Evolutionary conservation across 2,329 filamentous ascomycete genomes (phyloP).

Genomic region (Dendrostoma leiphaemia): DNA sequence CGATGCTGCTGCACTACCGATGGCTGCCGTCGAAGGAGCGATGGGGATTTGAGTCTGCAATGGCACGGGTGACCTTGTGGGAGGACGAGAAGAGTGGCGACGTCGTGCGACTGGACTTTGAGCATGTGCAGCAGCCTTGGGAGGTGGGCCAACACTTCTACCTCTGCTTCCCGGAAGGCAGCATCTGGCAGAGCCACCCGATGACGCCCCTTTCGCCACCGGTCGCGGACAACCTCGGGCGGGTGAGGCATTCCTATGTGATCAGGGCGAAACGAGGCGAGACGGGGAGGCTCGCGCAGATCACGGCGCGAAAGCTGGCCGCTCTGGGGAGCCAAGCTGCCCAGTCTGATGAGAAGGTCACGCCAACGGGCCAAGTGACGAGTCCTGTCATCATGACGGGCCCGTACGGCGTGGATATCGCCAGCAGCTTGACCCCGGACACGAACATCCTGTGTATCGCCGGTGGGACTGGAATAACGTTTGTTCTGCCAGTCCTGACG

Average conservation of each 20-base stretch:
- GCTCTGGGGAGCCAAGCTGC: slow-evolving; percentile 1
- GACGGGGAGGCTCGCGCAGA: slow-evolving; percentile 51
- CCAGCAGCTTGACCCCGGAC: slow-evolving; percentile 37
- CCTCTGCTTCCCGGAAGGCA: slow-evolving; percentile 63
- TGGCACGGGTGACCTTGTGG: slow-evolving; percentile 52
- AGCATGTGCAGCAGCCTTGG: slow-evolving; percentile 61
- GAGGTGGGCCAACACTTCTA: slow-evolving; percentile 70
- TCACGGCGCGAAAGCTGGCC: slow-evolving; percentile 38
- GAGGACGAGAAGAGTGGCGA: slow-evolving; percentile 55
- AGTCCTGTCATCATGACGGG: slow-evolving; percentile 61
- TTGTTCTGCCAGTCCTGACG: slow-evolving; percentile 51
- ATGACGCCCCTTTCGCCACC: slow-evolving; percentile 64
- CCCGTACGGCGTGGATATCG: slow-evolving; percentile 57
- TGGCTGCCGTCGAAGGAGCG: slow-evolving; percentile 39
- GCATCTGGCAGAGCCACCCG: slow-evolving; percentile 71
- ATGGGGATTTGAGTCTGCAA: slow-evolving; percentile 54
- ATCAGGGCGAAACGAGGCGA: slow-evolving; percentile 58
- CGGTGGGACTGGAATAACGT: slow-evolving; percentile 59
- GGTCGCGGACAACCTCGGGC: slow-evolving; percentile 31
- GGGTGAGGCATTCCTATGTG: slow-evolving; percentile 53
- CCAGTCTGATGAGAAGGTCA: background rate
- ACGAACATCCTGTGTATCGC: slow-evolving; percentile 52
- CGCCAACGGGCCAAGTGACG: slow-evolving; percentile 24
- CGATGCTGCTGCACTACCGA: slow-evolving; percentile 59
- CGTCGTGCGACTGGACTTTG: slow-evolving; percentile 65